Evolutionary conservation across 1,139 yeast species (phyloP).

Genomic region (Taphrina deformans): DNA sequence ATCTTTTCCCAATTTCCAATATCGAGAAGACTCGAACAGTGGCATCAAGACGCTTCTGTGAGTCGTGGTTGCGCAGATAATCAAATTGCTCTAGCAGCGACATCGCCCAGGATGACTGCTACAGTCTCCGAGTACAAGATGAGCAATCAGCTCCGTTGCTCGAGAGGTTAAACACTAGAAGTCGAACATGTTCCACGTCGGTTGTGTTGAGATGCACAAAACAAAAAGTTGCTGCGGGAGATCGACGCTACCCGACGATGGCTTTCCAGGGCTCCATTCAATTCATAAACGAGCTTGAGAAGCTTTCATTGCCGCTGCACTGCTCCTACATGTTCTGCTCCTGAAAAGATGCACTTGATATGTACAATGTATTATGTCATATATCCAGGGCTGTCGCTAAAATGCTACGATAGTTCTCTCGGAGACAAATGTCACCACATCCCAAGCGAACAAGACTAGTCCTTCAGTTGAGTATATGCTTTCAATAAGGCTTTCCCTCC

Average conservation of each 20-base stretch:
- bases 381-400: conserved; percentile 2
- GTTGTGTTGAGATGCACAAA: neutral
- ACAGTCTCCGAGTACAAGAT: too few relatives aligned
- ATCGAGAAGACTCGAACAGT: conserved; percentile 14
- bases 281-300: too few relatives aligned
- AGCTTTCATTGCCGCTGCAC: too few relatives aligned
- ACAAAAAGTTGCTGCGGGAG: conserved; percentile 6
- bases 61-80: conserved; percentile 14
- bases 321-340: neutral
- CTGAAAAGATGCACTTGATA: too few relatives aligned
- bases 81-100: conserved; percentile 27
- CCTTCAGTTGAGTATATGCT: conserved; percentile 26
- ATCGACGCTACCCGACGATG: conserved; percentile 5
- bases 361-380: neutral
- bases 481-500: conserved; percentile 21
- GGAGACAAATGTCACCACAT: neutral
- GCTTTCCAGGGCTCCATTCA: neutral
- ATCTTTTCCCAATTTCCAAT: neutral
- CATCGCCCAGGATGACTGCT: neutral
- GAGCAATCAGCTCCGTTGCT: too few relatives aligned
- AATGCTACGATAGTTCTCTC: neutral
- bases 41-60: conserved; percentile 23
- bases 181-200: too few relatives aligned
- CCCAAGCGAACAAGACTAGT: too few relatives aligned
- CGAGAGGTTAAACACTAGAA: neutral